Conservation (phyloP, 2,329 filamentous ascomycete genomes). For the Spiromastix sp. region DNA sequence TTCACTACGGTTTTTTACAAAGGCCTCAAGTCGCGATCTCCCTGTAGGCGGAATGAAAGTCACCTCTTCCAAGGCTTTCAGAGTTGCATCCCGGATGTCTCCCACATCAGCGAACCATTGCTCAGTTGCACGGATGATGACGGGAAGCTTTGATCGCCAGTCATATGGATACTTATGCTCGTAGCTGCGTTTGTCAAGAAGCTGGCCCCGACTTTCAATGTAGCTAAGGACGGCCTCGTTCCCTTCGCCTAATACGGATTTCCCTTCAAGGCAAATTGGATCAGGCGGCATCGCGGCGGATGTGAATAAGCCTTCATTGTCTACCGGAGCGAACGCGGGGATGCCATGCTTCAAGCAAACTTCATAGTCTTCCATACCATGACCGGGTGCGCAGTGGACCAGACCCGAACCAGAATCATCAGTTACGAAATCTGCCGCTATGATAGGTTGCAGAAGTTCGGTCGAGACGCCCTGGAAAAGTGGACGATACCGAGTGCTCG, state of each 20-base stretch:
- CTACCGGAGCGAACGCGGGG: conserved; percentile 68
- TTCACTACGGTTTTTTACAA: conserved; percentile 77
- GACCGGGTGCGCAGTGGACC: conserved; percentile 90
- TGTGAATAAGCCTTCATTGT: conserved; percentile 73
- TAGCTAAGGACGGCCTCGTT: conserved; percentile 59
- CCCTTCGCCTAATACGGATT: conserved; percentile 62
- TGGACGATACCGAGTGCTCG: conserved; percentile 56
- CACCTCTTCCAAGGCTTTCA: conserved; percentile 60
- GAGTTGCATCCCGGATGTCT: conserved; percentile 63
- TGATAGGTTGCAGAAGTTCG: conserved; percentile 57
- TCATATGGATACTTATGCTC: conserved; percentile 95
- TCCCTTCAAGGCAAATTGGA: conserved; percentile 56
- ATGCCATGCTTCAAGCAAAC: conserved; percentile 63
- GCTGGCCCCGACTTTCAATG: conserved; percentile 46
- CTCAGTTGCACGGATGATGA: conserved; percentile 83
- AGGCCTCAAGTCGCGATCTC: conserved; percentile 66
- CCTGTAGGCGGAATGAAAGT: conserved; percentile 69
- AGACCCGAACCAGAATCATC: conserved; percentile 83
- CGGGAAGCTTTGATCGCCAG: conserved; percentile 88
- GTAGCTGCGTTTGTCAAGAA: conserved; percentile 62
- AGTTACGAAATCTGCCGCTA: conserved; percentile 82
- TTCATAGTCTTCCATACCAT: conserved; percentile 94
- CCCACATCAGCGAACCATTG: conserved; percentile 97
- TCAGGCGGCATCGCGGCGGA: conserved; percentile 63
- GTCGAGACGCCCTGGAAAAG: conserved; percentile 53